Evolutionary conservation across 495 filamentous ascomycete genomes (phyloP).

Genomic region (Penicillium goetzii): DNA sequence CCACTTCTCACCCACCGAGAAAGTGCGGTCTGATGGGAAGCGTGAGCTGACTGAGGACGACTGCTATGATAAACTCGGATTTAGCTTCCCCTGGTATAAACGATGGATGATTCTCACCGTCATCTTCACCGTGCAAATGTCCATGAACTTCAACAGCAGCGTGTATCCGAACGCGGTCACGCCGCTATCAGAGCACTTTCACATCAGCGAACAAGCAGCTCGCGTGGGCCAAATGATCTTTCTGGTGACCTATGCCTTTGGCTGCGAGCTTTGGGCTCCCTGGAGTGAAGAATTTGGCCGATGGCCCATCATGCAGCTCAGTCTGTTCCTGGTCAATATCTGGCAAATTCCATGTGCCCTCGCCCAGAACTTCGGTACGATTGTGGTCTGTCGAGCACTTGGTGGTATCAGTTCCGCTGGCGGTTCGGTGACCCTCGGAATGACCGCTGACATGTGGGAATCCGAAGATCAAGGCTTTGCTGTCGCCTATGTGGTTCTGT

Average conservation of each 20-base stretch:
- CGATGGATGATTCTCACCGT: constrained; percentile 76
- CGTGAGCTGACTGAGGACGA: constrained; percentile 66
- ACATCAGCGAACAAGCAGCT: constrained; percentile 65
- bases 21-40: constrained; percentile 34
- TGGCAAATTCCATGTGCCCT: too few relatives aligned
- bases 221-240: constrained; percentile 71
- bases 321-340: too few relatives aligned
- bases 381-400: too few relatives aligned
- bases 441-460: too few relatives aligned
- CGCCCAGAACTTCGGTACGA: too few relatives aligned
- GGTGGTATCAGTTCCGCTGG: too few relatives aligned
- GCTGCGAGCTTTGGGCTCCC: constrained; percentile 81
- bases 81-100: constrained; percentile 64
- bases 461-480: too few relatives aligned
- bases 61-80: constrained; percentile 67
- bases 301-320: constrained; percentile 23
- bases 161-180: constrained; percentile 69
- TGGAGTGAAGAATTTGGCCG: constrained; percentile 83
- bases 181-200: constrained; percentile 63
- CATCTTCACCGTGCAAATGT: constrained; percentile 76
- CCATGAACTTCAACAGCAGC: constrained; percentile 85
- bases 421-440: too few relatives aligned
- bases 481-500: too few relatives aligned
- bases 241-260: constrained; percentile 74
- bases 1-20: constrained; percentile 24